A percentile compares a stretch with the other conserved stretches of the same genome.
phyloP scores from a whole-genome alignment of 2,329 filamentous ascomycete species.

The Arthrobotrys entomopaga region DNA sequence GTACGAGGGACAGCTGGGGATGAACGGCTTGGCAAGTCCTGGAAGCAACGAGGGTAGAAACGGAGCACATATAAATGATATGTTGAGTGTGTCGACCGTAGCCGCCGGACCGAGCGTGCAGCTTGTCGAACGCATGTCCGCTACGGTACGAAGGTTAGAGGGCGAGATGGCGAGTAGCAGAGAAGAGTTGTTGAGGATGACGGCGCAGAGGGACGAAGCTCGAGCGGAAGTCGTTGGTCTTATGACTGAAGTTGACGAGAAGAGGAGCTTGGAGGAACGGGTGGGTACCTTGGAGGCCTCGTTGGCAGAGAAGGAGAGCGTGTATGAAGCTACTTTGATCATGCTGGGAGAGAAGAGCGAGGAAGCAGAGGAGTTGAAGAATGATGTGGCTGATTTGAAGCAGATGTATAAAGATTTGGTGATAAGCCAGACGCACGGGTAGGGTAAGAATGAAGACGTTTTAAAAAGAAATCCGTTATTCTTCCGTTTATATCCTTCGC shows the following conservation, averaged over 20 bases:
- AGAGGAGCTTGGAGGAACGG: conserved; percentile 70
- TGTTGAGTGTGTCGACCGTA: conserved; percentile 87
- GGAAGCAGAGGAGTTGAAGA: conserved; percentile 85
- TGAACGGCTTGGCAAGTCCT: conserved; percentile 72
- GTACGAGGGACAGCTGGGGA: conserved; percentile 65
- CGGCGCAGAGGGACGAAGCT: conserved; percentile 88
- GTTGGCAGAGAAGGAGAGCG: conserved; percentile 74
- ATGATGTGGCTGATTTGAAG: conserved; percentile 92
- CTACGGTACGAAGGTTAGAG: conserved; percentile 88
- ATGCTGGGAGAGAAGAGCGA: conserved; percentile 98
- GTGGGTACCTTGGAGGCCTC: conserved; percentile 75
- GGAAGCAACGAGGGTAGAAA: conserved; percentile 71
- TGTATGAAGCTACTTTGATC: conserved; percentile 91
- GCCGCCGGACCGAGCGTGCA: conserved; percentile 93
- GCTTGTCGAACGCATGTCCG: conserved; percentile 94
- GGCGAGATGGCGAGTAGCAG: conserved; percentile 88
- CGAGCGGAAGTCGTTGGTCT: conserved; percentile 88
- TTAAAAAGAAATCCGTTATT: not conserved
- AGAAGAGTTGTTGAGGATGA: conserved; percentile 83
- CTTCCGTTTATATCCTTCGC: not conserved
- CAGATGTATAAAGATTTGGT: conserved; percentile 94
- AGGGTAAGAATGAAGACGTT: not conserved
- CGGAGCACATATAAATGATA: conserved; percentile 66
- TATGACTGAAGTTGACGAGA: conserved; percentile 85
- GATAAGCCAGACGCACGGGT: conserved; percentile 75